Conservation (phyloP, 2,329 filamentous ascomycete species). For the Colletotrichum tofieldiae region DNA sequence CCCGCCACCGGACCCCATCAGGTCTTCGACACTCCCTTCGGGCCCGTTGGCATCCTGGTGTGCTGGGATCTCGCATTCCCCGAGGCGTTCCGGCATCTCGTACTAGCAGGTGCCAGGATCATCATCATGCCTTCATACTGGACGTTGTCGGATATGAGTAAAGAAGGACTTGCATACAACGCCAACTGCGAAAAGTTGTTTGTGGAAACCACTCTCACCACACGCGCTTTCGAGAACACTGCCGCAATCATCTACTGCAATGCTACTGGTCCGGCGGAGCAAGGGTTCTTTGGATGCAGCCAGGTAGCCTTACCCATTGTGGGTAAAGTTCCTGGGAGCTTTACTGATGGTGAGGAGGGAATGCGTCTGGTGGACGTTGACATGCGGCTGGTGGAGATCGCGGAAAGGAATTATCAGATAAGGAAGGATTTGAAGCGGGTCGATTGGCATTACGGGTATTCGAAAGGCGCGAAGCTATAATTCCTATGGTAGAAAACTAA, state of each 20-base stretch:
- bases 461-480: slow-evolving; percentile 19
- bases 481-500: neutral
- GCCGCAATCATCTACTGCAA: slow-evolving; percentile 71
- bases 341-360: slow-evolving; percentile 66
- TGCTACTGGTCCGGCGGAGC: slow-evolving; percentile 65
- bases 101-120: slow-evolving; percentile 69
- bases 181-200: slow-evolving; percentile 67
- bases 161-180: slow-evolving; percentile 62
- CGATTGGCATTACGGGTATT: slow-evolving; percentile 63
- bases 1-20: slow-evolving; percentile 46
- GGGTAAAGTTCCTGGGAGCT: slow-evolving; percentile 62
- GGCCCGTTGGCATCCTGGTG: slow-evolving; percentile 67
- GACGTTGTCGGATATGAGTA: slow-evolving; percentile 35
- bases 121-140: slow-evolving; percentile 73
- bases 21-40: slow-evolving; percentile 64
- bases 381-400: slow-evolving; percentile 68
- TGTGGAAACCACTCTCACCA: slow-evolving; percentile 64
- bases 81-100: slow-evolving; percentile 71
- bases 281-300: slow-evolving; percentile 66
- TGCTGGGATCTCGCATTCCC: slow-evolving; percentile 76
- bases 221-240: slow-evolving; percentile 72
- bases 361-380: slow-evolving; percentile 66
- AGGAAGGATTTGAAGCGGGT: slow-evolving; percentile 51
- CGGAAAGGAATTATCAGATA: slow-evolving; percentile 69
- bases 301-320: slow-evolving; percentile 70